Conservation (phyloP, 1,139 yeast genomes). For the Hyphopichia khmerensis region DNA sequence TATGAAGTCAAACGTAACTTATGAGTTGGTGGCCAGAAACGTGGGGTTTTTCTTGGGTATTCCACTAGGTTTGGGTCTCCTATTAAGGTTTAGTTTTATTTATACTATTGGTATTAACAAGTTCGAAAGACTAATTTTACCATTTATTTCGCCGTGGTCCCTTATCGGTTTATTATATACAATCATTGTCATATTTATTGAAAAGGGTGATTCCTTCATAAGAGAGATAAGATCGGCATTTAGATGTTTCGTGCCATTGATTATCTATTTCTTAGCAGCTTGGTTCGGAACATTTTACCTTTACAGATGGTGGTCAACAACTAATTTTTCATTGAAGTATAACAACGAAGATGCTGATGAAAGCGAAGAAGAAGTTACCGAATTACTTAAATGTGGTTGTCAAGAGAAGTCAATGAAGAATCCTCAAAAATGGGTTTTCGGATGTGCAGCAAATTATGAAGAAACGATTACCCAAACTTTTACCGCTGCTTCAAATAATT, state of each 20-base stretch:
- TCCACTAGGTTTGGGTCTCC: conserved; percentile 48
- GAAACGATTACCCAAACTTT: conserved; percentile 52
- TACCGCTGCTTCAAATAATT: conserved; percentile 58
- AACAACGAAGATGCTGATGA: conserved; percentile 4
- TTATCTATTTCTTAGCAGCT: conserved; percentile 46
- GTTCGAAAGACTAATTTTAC: conserved; percentile 34
- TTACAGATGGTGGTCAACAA: conserved; percentile 22
- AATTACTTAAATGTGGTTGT: conserved; percentile 35
- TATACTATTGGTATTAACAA: conserved; percentile 22
- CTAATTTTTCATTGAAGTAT: not conserved
- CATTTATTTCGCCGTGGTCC: conserved; percentile 48
- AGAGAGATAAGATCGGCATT: conserved; percentile 51
- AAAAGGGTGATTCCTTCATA: conserved; percentile 52
- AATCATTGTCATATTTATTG: conserved; percentile 52
- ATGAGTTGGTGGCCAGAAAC: conserved; percentile 46
- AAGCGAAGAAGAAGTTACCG: not conserved
- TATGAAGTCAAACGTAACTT: conserved; percentile 21
- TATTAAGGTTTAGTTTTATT: conserved; percentile 34
- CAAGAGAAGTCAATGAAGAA: conserved; percentile 18
- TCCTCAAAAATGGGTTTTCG: conserved; percentile 15
- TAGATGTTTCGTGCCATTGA: conserved; percentile 51
- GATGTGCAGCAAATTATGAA: conserved; percentile 41
- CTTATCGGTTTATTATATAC: conserved; percentile 54
- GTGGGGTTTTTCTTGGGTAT: conserved; percentile 57
- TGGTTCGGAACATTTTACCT: conserved; percentile 48